Base-by-base conservation (phyloP, 2,329 filamentous ascomycete genomes). In the Davidsoniella australis region DNA sequence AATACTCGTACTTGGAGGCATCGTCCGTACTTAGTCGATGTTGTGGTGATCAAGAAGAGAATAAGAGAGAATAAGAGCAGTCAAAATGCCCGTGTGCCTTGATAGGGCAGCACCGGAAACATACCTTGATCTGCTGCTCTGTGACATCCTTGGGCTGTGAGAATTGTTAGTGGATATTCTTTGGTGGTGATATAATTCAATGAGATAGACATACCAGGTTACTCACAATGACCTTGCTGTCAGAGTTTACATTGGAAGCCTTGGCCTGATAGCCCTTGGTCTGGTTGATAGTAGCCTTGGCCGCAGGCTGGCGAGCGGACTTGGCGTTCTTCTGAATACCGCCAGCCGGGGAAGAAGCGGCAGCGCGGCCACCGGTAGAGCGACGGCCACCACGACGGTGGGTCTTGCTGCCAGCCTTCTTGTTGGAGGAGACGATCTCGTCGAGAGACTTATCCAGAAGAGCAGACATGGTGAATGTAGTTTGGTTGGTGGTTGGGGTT, bases 51-150 rank as follows among this genome's bases (percentile, higher is more conserved):
- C 51, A 53, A 45, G 29, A 49, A 20, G 20, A 49, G 23, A 20
- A 50, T 46, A 45, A n/a, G 6, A 40, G 17, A 50, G 10, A 38
- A 49, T 49, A 42, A 53, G 51, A 53, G 51, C 51, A 53, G 51
- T 53, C 51, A 53, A 53, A 49, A 53, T 53, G 47, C 51, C 51
- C 44, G 51, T 42, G 51, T 44, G 51, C 44, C 47, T 44, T 47
- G 44, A 48, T 18, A 48, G 33, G 50, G 42, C 51, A 80, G 81
- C 73, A 82, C 77, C 73, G 80, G 87, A 83, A 87, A 98, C 91
- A 93, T 98, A 98, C 91, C 91, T 98, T 96, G 73, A 98, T 93
- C 80, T 93, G 85, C 71, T 71, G 72, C 76, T 96, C 89, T 70
- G 80, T 85, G 68, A 98, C 87, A 79, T 98, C 91, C 72, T 82